Percentiles rank a stretch among this genome's conserved stretches.
Conservation (phyloP, 345 rosid species). For the Physaria fendleri region DNA sequence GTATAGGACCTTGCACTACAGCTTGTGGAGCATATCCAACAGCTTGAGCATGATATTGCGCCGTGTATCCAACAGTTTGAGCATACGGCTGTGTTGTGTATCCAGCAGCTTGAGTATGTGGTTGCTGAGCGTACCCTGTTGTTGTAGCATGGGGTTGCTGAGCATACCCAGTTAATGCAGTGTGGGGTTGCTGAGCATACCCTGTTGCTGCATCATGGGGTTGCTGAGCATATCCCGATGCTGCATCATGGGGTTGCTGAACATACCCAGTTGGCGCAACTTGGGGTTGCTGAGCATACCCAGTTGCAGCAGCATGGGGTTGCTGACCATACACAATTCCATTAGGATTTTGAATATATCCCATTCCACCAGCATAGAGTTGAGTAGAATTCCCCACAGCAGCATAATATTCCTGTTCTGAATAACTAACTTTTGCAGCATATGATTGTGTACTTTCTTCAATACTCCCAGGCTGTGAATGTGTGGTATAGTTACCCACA, state of each 20-base stretch:
- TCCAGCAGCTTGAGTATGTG: background rate
- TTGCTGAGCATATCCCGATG: background rate
- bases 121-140: background rate
- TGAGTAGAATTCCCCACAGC: conserved; percentile 6
- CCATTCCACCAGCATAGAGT: conserved; percentile 19
- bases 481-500: background rate
- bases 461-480: conserved; percentile 21
- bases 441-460: conserved; percentile 15
- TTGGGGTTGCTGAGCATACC: background rate
- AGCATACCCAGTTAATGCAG: background rate
- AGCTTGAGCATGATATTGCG: conserved; percentile 9
- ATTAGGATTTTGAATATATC: background rate
- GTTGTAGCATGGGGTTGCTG: background rate
- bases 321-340: conserved; percentile 11
- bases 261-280: background rate
- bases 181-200: background rate
- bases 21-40: conserved; percentile 11
- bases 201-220: background rate
- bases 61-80: conserved; percentile 15
- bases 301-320: background rate
- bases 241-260: background rate
- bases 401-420: conserved; percentile 22
- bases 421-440: conserved; percentile 20
- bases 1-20: conserved; percentile 13
- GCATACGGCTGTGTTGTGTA: background rate